Conservation (phyloP, 1,139 yeast genomes). For the Wickerhamomyces sp. region DNA sequence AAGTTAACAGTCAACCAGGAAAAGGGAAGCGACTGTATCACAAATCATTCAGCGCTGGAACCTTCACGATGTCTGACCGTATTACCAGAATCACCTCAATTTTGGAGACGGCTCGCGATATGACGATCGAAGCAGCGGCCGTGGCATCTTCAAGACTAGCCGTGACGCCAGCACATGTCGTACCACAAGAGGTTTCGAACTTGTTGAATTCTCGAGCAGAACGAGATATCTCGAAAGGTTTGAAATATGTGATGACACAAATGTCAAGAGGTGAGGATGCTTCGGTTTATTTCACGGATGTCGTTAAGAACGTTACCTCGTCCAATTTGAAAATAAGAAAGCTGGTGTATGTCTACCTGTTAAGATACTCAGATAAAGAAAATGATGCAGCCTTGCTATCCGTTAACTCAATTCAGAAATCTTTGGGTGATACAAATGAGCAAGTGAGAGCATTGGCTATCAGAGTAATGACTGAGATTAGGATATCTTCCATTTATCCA, state of each 20-base stretch:
- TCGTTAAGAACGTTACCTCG: conserved; percentile 82
- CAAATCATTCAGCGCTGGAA: not conserved
- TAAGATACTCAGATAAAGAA: conserved; percentile 75
- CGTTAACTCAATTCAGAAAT: conserved; percentile 86
- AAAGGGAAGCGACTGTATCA: too few relatives aligned
- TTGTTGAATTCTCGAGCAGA: conserved; percentile 66
- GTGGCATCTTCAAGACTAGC: conserved; percentile 66
- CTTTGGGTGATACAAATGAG: conserved; percentile 66
- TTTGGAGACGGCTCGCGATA: conserved; percentile 76
- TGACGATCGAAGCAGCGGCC: conserved; percentile 78
- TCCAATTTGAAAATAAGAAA: conserved; percentile 63
- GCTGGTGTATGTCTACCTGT: conserved; percentile 72
- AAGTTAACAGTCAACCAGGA: too few relatives aligned
- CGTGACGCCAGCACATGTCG: conserved; percentile 47
- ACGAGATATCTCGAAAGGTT: conserved; percentile 67
- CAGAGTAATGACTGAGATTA: conserved; percentile 74
- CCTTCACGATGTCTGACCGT: conserved; percentile 55
- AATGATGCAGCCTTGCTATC: conserved; percentile 87
- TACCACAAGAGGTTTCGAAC: conserved; percentile 60
- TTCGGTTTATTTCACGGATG: conserved; percentile 71
- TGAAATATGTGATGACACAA: conserved; percentile 67
- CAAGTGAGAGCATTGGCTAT: conserved; percentile 68
- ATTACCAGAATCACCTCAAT: conserved; percentile 47
- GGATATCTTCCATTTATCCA: conserved; percentile 75
- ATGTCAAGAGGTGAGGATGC: conserved; percentile 64